phyloP scores from a whole-genome alignment of 2,329 filamentous ascomycete genomes.

The Penicillium sp. region DNA sequence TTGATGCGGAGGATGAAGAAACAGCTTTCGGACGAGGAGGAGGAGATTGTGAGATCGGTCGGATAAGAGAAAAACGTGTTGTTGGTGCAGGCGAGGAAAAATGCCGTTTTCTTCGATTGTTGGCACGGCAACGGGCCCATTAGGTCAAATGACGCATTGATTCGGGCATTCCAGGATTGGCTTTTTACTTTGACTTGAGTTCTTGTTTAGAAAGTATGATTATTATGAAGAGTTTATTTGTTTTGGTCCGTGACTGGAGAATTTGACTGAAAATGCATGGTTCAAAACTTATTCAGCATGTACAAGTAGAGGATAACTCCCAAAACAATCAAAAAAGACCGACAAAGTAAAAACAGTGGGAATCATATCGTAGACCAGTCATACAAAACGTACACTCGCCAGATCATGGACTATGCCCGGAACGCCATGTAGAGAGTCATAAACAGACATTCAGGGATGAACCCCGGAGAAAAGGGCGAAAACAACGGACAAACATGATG shows the following conservation, averaged over 20 bases:
- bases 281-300: no score
- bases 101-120: slow-evolving; percentile 42
- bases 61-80: slow-evolving; percentile 38
- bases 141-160: slow-evolving; percentile 8
- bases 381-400: slow-evolving; percentile 15
- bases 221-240: not conserved
- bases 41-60: slow-evolving; percentile 21
- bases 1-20: slow-evolving; percentile 9
- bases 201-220: not conserved
- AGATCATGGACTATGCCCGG: slow-evolving; percentile 10
- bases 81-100: slow-evolving; percentile 34
- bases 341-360: slow-evolving; percentile 8
- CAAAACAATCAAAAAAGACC: not conserved
- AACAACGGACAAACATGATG: slow-evolving; percentile 1
- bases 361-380: slow-evolving; percentile 23
- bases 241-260: not conserved
- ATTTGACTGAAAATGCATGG: slow-evolving; percentile 15
- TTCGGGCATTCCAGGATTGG: slow-evolving; percentile 10
- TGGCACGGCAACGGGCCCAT: slow-evolving; percentile 44
- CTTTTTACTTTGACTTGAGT: not conserved
- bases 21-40: slow-evolving; percentile 5
- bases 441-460: slow-evolving; percentile 4
- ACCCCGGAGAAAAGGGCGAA: not conserved
- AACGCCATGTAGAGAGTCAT: slow-evolving; percentile 17
- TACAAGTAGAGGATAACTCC: no score